Base-by-base conservation (phyloP, 768 basidiomycete genomes). In the Leccinum disarticulatum region DNA sequence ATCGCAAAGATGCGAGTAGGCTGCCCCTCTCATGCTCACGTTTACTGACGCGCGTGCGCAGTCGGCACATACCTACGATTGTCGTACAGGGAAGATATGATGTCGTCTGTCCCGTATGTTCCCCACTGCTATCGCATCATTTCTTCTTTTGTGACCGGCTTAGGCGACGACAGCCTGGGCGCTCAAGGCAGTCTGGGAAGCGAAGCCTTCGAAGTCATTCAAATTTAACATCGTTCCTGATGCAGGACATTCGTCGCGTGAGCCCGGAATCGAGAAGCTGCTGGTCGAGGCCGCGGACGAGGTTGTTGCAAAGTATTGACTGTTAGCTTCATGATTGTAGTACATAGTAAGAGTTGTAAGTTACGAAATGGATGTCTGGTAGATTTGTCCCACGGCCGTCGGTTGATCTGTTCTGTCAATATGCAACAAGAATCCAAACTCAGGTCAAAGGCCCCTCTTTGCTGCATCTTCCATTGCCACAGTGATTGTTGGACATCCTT, bases 61-160 rank as follows among this genome's bases (percentile, higher is more conserved):
- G 93, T 64, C 91, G 94, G 14, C 87, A 94, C 75, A 93, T 97
- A 64, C 94, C 94, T 19, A 85, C 85, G 9, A 78, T 88, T 54
- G 82, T 91, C 43, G 82, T 94, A 4, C 93, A 95, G 77, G 92
- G 93, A 41, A 80, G 94, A 74, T 95, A 95, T 67, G 94, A 95
- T 66, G 84, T 91, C 14, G 83, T 97, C 51, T 97, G 94, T 69
- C 91, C 93, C 10, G 88, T 93, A 74, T 38, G 83, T 63, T 61
- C 38, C 19, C 14, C 30, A 63, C 47, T 52, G 2, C 30, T 63
- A 36, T 56, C 25, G 25, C n/a, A 22, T n/a, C 4, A 51, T 47
- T 28, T 53, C 3, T 22, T 41, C 41, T 22, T 22, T 22, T 97
- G 46, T 61, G 57, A 60, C 30, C 2, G 46, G 50, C 41, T 41